A percentile compares a stretch with the other conserved stretches of the same genome.
phyloP scores from a whole-genome alignment of 78 protist genomes.

The Creolimax fragrantissima region DNA sequence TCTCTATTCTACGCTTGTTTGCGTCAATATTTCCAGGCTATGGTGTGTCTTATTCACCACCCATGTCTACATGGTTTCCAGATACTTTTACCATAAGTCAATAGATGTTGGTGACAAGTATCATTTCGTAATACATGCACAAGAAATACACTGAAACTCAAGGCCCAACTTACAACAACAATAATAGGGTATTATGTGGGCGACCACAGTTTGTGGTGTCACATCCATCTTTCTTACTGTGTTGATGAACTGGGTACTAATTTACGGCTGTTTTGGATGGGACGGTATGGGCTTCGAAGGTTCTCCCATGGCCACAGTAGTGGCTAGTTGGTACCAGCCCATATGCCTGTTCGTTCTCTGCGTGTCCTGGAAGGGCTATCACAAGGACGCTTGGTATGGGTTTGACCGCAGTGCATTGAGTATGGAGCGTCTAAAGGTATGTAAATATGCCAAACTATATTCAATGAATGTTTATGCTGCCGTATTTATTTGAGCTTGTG shows the following conservation, averaged over 20 bases:
- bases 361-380: conserved; percentile 14
- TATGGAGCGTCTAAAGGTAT: neutral
- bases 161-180: no score
- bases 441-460: no score
- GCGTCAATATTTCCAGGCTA: conserved; percentile 29
- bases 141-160: no score
- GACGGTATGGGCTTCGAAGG: conserved; percentile 7
- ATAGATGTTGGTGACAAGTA: no score
- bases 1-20: conserved; percentile 18
- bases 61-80: no score
- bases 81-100: no score
- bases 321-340: conserved; percentile 13
- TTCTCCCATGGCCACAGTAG: conserved; percentile 16
- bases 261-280: conserved; percentile 1
- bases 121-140: no score
- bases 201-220: neutral
- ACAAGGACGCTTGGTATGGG: conserved; percentile 16
- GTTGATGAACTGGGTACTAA: neutral
- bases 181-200: conserved; percentile 16
- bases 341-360: neutral
- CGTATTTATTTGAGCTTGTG: no score
- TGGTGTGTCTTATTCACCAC: neutral
- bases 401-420: neutral
- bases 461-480: no score
- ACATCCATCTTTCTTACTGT: neutral